A percentile compares a stretch with the other conserved stretches of the same genome.
Conservation (phyloP, 768 basidiomycete genomes). For the Hygrophoropsis aurantiaca region DNA sequence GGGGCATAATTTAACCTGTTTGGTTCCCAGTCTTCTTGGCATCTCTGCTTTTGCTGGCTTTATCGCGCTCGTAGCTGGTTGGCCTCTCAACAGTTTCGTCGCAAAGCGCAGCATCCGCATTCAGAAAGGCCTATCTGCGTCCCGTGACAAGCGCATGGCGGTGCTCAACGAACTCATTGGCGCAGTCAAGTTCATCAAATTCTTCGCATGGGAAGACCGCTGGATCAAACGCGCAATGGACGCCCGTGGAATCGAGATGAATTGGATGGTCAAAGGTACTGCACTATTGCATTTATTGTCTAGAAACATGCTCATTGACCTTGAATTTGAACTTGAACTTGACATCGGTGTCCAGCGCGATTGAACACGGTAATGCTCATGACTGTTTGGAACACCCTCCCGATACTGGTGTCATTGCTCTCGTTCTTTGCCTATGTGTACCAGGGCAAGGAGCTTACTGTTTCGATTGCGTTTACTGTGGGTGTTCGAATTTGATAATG, state of each 20-base stretch:
- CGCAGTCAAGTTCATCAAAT: slow-evolving; percentile 78
- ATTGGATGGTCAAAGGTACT: slow-evolving; percentile 1
- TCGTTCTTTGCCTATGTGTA: slow-evolving; percentile 76
- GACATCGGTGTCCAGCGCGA: slow-evolving; percentile 51
- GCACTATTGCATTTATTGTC: slow-evolving; percentile 28
- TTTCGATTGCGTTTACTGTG: slow-evolving; percentile 85
- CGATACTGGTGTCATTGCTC: slow-evolving; percentile 77
- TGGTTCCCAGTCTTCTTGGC: slow-evolving; percentile 52
- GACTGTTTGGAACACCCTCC: slow-evolving; percentile 71
- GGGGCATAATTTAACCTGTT: neutral
- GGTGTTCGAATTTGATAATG: slow-evolving; percentile 18
- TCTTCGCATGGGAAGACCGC: slow-evolving; percentile 78
- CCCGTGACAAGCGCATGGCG: slow-evolving; percentile 75
- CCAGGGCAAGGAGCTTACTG: slow-evolving; percentile 71
- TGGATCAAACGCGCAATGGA: slow-evolving; percentile 71
- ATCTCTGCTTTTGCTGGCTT: slow-evolving; percentile 77
- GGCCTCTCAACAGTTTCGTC: slow-evolving; percentile 69
- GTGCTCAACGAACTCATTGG: slow-evolving; percentile 77
- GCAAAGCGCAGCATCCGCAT: slow-evolving; percentile 60
- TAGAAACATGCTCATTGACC: slow-evolving; percentile 19
- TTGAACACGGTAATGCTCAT: slow-evolving; percentile 73
- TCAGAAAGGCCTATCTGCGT: slow-evolving; percentile 56
- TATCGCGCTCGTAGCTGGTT: slow-evolving; percentile 61
- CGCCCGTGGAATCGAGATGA: slow-evolving; percentile 54
- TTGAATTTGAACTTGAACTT: slow-evolving; percentile 52